Base-by-base conservation (phyloP, 1,139 yeast genomes). In the Geotrichum carabidarum region DNA sequence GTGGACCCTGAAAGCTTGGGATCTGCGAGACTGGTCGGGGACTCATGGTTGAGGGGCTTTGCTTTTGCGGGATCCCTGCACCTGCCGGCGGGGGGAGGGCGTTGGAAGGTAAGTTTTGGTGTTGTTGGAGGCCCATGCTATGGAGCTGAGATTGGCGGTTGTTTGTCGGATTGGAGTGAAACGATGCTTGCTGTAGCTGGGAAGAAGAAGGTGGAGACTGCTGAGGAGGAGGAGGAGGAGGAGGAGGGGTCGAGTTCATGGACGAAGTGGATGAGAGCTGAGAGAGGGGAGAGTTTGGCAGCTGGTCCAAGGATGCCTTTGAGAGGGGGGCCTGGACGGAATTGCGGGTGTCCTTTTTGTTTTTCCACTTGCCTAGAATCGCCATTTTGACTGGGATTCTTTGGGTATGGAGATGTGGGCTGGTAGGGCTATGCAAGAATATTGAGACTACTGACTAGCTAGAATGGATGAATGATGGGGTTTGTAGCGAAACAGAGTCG, bases 321-420 rank as follows among this genome's bases (percentile, higher is more conserved):
- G 58, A 42, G 18, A 57, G 31, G 14, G 53, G 54, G 1, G 58
- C 60, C 41, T 58, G 53, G 15, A 59, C 60, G 36, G 66, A 63
- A 57, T 60, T 59, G 18, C 65, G 58, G 18, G 64, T 44, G 49
- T 62, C 66, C 57, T 64, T 64, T 51, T 63, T 64, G 46, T 58
- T 62, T 44, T 62, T 61, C 57, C 63, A 62, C 44, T 59, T 60
- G 43, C 57, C 51, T 44, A 64, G 60, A 48, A 64, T 64, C 22
- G 67, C 66, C 67, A 64, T 64, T 12, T 38, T 48, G 11, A 22
- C 11, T 27, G 31, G 22, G n/a, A 2, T 31, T 36, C n/a, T n/a
- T 8, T 12, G 15, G 34, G 27, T 7, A 35, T 9, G 14, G 12
- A n/a, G 32, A 8, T 18, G n/a, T n/a, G 31, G 15, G 12, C 9